Base-by-base conservation (phyloP, 768 basidiomycete species). In the Phylloporus rhodoxanthus region DNA sequence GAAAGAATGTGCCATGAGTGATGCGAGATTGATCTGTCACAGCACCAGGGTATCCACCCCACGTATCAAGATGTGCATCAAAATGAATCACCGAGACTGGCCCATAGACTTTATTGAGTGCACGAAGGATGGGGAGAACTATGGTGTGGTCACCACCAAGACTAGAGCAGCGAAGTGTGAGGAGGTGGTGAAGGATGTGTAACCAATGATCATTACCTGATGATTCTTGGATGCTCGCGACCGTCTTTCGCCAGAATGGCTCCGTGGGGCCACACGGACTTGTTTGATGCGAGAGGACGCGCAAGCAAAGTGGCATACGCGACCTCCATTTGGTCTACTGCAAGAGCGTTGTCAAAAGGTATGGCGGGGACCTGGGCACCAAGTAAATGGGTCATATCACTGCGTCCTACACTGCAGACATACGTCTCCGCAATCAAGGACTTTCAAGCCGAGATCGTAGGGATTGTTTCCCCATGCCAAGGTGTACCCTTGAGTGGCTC, bases 71-170 rank as follows among this genome's bases (percentile, higher is more conserved):
- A 58, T 84, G 84, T 6, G 76, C 85, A 59, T 91, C 89, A 54
- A 91, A 90, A 62, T 92, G 91, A 40, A 91, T 87, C 39, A 88
- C 85, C 30, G 84, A 83, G 47, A 89, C 76, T 0, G 87, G 86
- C 1, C 90, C 91, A 25, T 25, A 91, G 21, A 86, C 75, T 59
- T 81, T 81, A 70, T 86, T 68, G 37, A 94, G 68, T 14, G 91
- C 79, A 39, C 89, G 84, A 57, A 93, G 84, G 57, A 93, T 91
- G 8, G 91, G 89, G 15, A 91, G 77, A 8, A 85, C 90, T 54
- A 92, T 87, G 13, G 90, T 90, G 65, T 93, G 91, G 60, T 93
- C 91, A 6, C 91, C 91, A 21, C 92, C 92, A 25, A 89, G 72
- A 47, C 65, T 66, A 43, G 40, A 36, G 5, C 30, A 39, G 30